Evolutionary conservation across 768 basidiomycete species (phyloP), one percentile per base, ranked within the genome.

Genomic region (Coprinellus micaceus): DNA sequence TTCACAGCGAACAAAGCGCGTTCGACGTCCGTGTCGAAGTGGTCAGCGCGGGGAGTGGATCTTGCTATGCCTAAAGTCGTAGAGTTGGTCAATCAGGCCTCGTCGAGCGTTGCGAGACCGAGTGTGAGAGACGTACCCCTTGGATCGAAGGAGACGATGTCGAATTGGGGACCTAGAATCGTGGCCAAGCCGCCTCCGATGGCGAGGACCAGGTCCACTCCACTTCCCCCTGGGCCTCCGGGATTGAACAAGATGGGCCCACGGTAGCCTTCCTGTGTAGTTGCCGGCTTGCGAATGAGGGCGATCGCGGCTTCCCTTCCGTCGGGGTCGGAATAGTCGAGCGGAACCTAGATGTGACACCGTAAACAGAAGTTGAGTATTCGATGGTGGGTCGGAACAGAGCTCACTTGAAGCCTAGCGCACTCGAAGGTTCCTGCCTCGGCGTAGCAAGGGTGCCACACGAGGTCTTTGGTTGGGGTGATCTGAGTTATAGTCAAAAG

Each of bases 201-300:
- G 3, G 15, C n/a, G 5, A 61, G 25, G 21, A 74, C 57, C 0
- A 71, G 21, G 3, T 66, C 62, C 5, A 79, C 71, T 2, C 79
- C 78, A 55, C 75, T 75, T 2, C 72, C 74, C 7, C 79, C 79
- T 1, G 78, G 79, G 0, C 80, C 78, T n/a, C 79, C 77, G 0
- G 77, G 78, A 51, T 79, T 80, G 60, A 77, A 67, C 2, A 80
- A 62, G 12, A 80, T 64, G 0, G 77, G 78, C 0, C 79, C 79
- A 24, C 71, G 72, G 57, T 79, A 80, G 6, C 56, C 0, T 53
- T 43, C 1, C 66, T 58, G 1, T 74, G n/a, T 53, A 1, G 66
- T 53, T 7, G 79, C 71, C 1, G 75, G 75, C 25, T 71, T 66
- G 17, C 77, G 71, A 13, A 73, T 69, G 9, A 80, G 54, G 0